These are phyloP conservation scores for Chlamydomonas sp. DNA, from an alignment of 139 green algal species.

Conservation along the genomic window DNA sequence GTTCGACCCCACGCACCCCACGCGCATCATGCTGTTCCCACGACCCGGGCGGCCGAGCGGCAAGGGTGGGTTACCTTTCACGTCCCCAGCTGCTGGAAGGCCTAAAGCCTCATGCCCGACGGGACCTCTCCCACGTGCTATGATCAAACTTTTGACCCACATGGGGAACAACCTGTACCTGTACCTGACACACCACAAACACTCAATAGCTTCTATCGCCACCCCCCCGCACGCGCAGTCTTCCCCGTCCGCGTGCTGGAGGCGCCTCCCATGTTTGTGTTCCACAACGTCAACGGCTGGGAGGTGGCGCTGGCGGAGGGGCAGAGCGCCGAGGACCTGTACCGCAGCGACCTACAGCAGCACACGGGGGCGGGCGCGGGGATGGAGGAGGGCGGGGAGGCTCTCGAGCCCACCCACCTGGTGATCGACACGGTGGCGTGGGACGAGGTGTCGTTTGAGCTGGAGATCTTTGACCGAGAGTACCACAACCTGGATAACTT, in stretches of 20 bases:
- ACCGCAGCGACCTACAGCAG: no score
- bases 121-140: no score
- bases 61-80: background rate
- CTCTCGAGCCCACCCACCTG: conserved; percentile 20
- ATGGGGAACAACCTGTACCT: background rate
- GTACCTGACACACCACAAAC: background rate
- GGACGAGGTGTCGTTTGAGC: conserved; percentile 56
- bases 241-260: conserved; percentile 27
- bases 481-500: background rate
- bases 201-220: background rate
- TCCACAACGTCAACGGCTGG: conserved; percentile 86
- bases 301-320: conserved; percentile 38
- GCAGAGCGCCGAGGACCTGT: no score
- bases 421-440: conserved; percentile 74
- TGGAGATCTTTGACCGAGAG: conserved; percentile 19
- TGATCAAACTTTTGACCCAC: no score
- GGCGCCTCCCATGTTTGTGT: conserved; percentile 70
- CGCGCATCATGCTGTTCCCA: conserved; percentile 52
- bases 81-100: no score
- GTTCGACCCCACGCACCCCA: conserved; percentile 39
- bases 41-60: conserved; percentile 37
- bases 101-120: no score
- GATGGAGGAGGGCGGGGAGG: background rate
- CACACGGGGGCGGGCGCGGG: background rate
- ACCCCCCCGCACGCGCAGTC: background rate